Conservation (phyloP, 1,284 basidiomycete species). For the Pterula multifida region DNA sequence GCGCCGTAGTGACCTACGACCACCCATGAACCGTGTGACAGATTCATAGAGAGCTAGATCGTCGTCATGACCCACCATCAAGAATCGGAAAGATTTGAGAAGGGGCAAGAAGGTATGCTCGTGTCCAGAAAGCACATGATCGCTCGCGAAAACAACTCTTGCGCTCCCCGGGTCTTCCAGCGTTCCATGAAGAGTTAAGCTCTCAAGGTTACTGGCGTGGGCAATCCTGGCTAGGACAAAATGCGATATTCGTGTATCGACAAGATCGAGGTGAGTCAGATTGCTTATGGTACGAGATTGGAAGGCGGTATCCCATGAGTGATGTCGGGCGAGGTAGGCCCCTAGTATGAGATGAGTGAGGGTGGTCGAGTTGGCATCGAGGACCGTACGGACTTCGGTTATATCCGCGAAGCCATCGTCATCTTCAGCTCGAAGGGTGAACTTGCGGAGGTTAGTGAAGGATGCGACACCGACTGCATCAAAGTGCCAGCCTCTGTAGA, state of each 20-base stretch:
- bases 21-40: slow-evolving; percentile 39
- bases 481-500: slow-evolving; percentile 53
- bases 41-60: slow-evolving; percentile 37
- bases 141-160: slow-evolving; percentile 47
- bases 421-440: slow-evolving; percentile 54
- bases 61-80: slow-evolving; percentile 49
- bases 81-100: slow-evolving; percentile 47
- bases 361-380: slow-evolving; percentile 43
- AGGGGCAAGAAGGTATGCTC: slow-evolving; percentile 48
- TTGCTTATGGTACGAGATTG: slow-evolving; percentile 47
- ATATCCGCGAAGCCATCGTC: slow-evolving; percentile 58
- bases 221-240: slow-evolving; percentile 48
- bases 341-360: slow-evolving; percentile 53
- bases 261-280: slow-evolving; percentile 53
- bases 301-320: slow-evolving; percentile 56
- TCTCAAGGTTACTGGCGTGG: slow-evolving; percentile 44
- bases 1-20: slow-evolving; percentile 32
- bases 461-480: slow-evolving; percentile 55
- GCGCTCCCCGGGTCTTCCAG: slow-evolving; percentile 47
- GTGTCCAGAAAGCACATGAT: slow-evolving; percentile 33
- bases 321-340: slow-evolving; percentile 47
- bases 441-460: slow-evolving; percentile 45
- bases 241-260: slow-evolving; percentile 52
- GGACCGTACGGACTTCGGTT: slow-evolving; percentile 51
- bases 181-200: slow-evolving; percentile 50